Evolutionary conservation across 768 basidiomycete species (phyloP).

Genomic region (Leucogyrophana mollusca): DNA sequence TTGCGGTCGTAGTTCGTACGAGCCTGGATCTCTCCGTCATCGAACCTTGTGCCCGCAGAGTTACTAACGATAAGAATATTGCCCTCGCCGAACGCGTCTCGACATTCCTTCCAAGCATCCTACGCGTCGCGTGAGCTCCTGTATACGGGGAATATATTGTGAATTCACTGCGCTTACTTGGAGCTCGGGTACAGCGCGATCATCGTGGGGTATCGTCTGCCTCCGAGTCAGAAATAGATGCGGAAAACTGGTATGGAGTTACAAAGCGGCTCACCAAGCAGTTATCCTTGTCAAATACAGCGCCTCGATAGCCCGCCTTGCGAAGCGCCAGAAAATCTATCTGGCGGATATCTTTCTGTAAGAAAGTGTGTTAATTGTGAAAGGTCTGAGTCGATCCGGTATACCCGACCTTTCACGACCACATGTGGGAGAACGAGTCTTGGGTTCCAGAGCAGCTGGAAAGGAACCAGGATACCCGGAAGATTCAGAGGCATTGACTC

Average conservation of each 20-base stretch:
- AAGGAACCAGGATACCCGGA: constrained; percentile 64
- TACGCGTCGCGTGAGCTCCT: constrained; percentile 22
- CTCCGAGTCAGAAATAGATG: not conserved
- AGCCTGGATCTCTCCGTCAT: constrained; percentile 80
- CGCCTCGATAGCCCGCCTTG: constrained; percentile 80
- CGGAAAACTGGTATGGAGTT: not conserved
- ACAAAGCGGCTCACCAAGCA: constrained; percentile 73
- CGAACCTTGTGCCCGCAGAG: constrained; percentile 82
- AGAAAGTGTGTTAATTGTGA: constrained; percentile 9
- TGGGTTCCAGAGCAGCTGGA: constrained; percentile 69
- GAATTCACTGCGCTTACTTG: constrained; percentile 41
- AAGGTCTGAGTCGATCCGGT: not conserved
- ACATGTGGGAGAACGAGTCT: constrained; percentile 67
- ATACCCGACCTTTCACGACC: constrained; percentile 57
- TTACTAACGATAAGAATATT: constrained; percentile 93
- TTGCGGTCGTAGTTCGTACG: constrained; percentile 27
- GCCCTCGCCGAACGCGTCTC: constrained; percentile 67
- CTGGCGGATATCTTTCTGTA: constrained; percentile 79
- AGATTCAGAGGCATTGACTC: constrained; percentile 69
- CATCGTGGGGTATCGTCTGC: constrained; percentile 80
- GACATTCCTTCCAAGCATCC: constrained; percentile 76
- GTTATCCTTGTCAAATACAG: constrained; percentile 97
- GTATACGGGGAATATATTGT: not conserved
- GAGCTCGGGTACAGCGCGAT: constrained; percentile 74
- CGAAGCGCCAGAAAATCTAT: constrained; percentile 75